phyloP scores from a whole-genome alignment of 2,329 filamentous ascomycete genomes.

The Nemania serpens region DNA sequence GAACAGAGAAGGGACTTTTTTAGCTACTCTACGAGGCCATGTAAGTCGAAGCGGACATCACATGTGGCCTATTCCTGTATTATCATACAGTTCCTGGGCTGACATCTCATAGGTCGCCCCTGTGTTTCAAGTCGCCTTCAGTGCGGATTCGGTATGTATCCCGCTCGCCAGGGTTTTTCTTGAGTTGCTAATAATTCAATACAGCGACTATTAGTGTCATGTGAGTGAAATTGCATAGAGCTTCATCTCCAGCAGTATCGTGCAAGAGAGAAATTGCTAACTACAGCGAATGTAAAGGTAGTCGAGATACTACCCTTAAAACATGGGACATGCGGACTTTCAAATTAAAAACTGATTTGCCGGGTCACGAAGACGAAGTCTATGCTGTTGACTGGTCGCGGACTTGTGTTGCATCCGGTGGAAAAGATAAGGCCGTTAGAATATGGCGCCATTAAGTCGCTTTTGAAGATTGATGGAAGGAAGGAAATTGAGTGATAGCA shows the following conservation, averaged over 20 bases:
- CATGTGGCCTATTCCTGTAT: neutral
- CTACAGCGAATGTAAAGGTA: conserved; percentile 47
- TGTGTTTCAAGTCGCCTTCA: conserved; percentile 92
- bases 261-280: conserved; percentile 25
- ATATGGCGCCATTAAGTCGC: conserved; percentile 66
- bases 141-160: conserved; percentile 70
- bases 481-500: neutral
- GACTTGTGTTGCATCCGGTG: conserved; percentile 84
- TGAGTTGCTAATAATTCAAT: conserved; percentile 1
- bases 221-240: conserved; percentile 10
- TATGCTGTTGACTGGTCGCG: conserved; percentile 84
- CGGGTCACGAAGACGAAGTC: conserved; percentile 35
- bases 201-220: conserved; percentile 43
- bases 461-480: neutral
- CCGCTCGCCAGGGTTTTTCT: neutral
- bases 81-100: neutral
- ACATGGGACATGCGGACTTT: conserved; percentile 90
- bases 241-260: neutral
- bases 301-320: conserved; percentile 85
- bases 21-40: conserved; percentile 86
- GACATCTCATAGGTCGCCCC: conserved; percentile 60
- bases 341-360: conserved; percentile 59
- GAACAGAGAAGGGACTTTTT: conserved; percentile 70
- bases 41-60: conserved; percentile 57
- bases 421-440: conserved; percentile 82